Percentiles rank a stretch among this genome's conserved stretches.
Conservation (phyloP, 2,329 filamentous ascomycete species). For the Fusarium pilosicola region DNA sequence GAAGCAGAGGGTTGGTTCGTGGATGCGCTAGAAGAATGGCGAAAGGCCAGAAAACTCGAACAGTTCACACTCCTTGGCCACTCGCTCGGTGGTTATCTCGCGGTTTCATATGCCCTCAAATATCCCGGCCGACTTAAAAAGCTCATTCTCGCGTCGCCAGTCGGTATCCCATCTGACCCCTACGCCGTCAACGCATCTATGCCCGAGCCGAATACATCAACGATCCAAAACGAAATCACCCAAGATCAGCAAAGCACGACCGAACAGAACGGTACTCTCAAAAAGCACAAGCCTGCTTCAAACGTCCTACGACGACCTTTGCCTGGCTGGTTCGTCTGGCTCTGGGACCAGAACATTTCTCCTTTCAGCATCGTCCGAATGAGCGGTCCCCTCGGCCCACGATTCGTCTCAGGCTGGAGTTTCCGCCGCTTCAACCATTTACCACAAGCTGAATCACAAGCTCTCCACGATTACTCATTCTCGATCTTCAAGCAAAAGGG, state of each 20-base stretch:
- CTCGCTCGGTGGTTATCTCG: slow-evolving; percentile 93
- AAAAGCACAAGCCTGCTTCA: slow-evolving; percentile 47
- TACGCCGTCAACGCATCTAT: slow-evolving; percentile 85
- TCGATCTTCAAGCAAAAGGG: slow-evolving; percentile 92
- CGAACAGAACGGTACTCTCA: slow-evolving; percentile 50
- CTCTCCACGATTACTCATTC: slow-evolving; percentile 93
- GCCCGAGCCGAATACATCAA: slow-evolving; percentile 79
- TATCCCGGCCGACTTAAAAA: slow-evolving; percentile 96
- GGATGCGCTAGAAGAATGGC: slow-evolving; percentile 96
- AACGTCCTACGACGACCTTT: slow-evolving; percentile 63
- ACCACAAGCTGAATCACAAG: slow-evolving; percentile 79
- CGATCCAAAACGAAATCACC: slow-evolving; percentile 79
- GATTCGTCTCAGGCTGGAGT: slow-evolving; percentile 95
- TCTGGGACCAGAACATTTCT: slow-evolving; percentile 97
- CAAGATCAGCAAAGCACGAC: slow-evolving; percentile 72
- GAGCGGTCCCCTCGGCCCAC: slow-evolving; percentile 87
- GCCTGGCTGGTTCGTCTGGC: slow-evolving; percentile 87
- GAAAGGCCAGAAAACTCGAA: slow-evolving; percentile 86
- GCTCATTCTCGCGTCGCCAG: slow-evolving; percentile 92
- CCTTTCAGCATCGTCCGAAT: slow-evolving; percentile 92
- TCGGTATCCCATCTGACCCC: slow-evolving; percentile 93
- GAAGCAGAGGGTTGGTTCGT: slow-evolving; percentile 98
- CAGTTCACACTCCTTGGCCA: slow-evolving; percentile 94
- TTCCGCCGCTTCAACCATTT: slow-evolving; percentile 91
- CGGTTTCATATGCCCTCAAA: slow-evolving; percentile 93